These are phyloP conservation scores for Delonix regia DNA, from an alignment of 306 rosid genomes.

Conservation along the genomic window DNA sequence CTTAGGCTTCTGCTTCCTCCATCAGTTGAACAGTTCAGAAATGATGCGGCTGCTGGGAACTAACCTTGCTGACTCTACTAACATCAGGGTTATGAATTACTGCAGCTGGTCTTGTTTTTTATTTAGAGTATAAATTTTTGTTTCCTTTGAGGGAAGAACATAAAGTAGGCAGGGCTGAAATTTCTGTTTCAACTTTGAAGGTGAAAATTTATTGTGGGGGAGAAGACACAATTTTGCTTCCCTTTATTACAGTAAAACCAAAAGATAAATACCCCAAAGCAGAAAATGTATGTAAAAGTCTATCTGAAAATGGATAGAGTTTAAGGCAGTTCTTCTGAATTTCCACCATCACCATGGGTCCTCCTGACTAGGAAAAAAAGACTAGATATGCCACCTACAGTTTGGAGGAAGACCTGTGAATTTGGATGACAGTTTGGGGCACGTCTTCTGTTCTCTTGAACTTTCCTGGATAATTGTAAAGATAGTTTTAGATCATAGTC, in stretches of 20 bases:
- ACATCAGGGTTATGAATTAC: constrained; percentile 28
- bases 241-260: not conserved
- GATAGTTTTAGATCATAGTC: not conserved
- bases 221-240: not conserved
- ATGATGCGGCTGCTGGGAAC: constrained; percentile 66
- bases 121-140: constrained; percentile 10
- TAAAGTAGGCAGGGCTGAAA: not conserved
- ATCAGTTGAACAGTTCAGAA: constrained; percentile 62
- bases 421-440: not conserved
- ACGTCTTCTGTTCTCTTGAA: constrained; percentile 4
- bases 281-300: constrained; percentile 20
- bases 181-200: not conserved
- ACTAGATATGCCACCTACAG: not conserved
- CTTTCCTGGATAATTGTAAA: not conserved
- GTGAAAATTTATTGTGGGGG: not conserved
- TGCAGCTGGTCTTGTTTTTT: not conserved
- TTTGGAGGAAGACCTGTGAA: constrained; percentile 26
- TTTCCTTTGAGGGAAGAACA: constrained; percentile 22
- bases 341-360: constrained; percentile 13
- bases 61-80: constrained; percentile 38
- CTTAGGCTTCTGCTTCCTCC: constrained; percentile 92
- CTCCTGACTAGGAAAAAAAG: constrained; percentile 22
- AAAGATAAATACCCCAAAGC: constrained; percentile 8
- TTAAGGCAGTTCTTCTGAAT: constrained; percentile 18
- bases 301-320: constrained; percentile 30